Conservation (phyloP, 2,329 filamentous ascomycete species). For the Botryosphaeria agaves region DNA sequence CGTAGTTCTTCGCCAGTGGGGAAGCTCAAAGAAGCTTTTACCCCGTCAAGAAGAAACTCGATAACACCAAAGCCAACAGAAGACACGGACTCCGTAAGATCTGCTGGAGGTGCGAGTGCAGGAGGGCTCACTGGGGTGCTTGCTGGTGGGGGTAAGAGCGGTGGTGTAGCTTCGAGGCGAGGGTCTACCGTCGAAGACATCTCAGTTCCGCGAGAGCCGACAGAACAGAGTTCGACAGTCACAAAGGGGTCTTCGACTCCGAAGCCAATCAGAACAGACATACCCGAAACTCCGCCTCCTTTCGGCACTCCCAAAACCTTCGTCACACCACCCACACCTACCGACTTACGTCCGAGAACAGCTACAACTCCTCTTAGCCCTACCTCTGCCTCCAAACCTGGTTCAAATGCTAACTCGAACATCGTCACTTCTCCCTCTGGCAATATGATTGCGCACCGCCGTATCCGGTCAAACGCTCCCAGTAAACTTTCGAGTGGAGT, state of each 20-base stretch:
- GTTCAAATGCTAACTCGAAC: too few species aligned
- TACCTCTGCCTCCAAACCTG: too few species aligned
- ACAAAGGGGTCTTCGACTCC: conserved; percentile 9
- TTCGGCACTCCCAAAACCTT: conserved; percentile 32
- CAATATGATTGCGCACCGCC: conserved; percentile 58
- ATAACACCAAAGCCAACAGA: conserved; percentile 13
- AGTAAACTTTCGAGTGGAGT: conserved; percentile 77
- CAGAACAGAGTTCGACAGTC: conserved; percentile 1
- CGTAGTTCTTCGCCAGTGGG: conserved; percentile 53
- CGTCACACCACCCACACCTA: conserved; percentile 47
- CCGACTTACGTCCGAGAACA: conserved; percentile 22
- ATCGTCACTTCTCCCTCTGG: conserved; percentile 42
- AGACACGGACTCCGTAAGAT: conserved; percentile 20
- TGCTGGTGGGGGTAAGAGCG: conserved; percentile 18
- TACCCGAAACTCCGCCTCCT: conserved; percentile 25
- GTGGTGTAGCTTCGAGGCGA: conserved; percentile 12
- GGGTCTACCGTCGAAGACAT: conserved; percentile 14
- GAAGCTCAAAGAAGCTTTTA: conserved; percentile 57
- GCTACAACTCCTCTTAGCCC: conserved; percentile 13
- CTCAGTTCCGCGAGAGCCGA: not conserved
- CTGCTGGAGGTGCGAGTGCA: conserved; percentile 22
- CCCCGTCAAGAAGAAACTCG: conserved; percentile 15
- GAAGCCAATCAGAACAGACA: conserved; percentile 18
- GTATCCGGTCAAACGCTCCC: conserved; percentile 41
- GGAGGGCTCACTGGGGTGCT: conserved; percentile 25